These are phyloP conservation scores for Arxiozyma heterogenica DNA, from an alignment of 1,139 yeast genomes.

Conservation along the genomic window DNA sequence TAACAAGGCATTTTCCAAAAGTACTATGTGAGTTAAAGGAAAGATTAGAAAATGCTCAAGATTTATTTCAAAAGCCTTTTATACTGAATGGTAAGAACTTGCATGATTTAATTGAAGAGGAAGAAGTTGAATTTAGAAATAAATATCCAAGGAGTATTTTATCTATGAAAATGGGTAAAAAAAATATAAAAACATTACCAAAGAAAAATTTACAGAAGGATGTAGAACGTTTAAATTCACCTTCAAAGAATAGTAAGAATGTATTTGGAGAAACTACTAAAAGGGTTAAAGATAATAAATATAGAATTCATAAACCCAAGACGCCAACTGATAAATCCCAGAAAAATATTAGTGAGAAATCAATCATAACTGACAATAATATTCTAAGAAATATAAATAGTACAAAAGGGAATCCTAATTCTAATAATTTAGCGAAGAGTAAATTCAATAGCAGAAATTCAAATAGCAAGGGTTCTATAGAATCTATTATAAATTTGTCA, in stretches of 20 bases:
- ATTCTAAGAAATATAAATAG: neutral
- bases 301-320: conserved; percentile 4
- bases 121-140: conserved; percentile 36
- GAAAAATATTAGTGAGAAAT: neutral
- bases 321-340: conserved; percentile 3
- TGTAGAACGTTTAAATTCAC: neutral
- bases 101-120: conserved; percentile 35
- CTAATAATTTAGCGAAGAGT: neutral
- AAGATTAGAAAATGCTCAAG: conserved; percentile 43
- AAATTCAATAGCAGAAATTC: neutral
- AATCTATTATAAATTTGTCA: neutral
- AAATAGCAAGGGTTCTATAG: neutral
- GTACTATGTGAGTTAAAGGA: conserved; percentile 44
- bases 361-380: neutral
- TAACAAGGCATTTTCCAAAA: conserved; percentile 59
- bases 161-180: conserved; percentile 8
- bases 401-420: neutral
- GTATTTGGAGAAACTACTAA: neutral
- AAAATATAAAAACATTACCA: neutral
- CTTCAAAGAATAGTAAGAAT: conserved; percentile 1
- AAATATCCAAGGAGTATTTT: conserved; percentile 30
- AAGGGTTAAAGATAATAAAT: neutral
- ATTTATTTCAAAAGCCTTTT: conserved; percentile 34
- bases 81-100: conserved; percentile 41
- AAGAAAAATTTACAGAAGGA: neutral